phyloP scores from a whole-genome alignment of 2,329 filamentous ascomycete species.

The Pseudogymnoascus sp. region DNA sequence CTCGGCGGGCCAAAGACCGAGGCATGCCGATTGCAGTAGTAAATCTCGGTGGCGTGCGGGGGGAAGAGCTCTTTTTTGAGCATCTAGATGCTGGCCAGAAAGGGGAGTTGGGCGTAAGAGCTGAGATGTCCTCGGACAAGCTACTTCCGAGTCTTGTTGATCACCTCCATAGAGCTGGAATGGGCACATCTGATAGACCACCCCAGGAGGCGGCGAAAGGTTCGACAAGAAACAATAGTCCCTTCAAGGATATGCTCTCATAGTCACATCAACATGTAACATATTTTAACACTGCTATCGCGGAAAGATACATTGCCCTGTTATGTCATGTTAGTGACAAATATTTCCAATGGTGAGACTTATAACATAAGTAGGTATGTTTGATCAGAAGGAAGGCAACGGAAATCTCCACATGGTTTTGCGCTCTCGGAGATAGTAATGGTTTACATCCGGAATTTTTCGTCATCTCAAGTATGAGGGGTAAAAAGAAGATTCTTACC shows the following conservation, averaged over 20 bases:
- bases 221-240: conserved; percentile 20
- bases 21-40: conserved; percentile 81
- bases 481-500: neutral
- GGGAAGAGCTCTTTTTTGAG: conserved; percentile 65
- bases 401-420: conserved; percentile 94
- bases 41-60: conserved; percentile 77
- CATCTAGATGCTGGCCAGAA: conserved; percentile 45
- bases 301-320: neutral
- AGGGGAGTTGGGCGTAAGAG: conserved; percentile 47
- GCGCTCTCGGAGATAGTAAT: conserved; percentile 79
- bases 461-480: conserved; percentile 57
- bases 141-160: conserved; percentile 52
- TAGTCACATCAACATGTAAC: conserved; percentile 28
- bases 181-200: conserved; percentile 1
- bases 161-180: conserved; percentile 35
- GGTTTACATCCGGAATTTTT: conserved; percentile 97
- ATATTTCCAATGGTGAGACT: neutral
- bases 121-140: conserved; percentile 51
- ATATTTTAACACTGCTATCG: conserved; percentile 6
- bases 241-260: conserved; percentile 56
- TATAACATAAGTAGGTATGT: neutral
- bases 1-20: conserved; percentile 72
- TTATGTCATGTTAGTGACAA: neutral
- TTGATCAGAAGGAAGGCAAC: conserved; percentile 99
- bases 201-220: conserved; percentile 23